Percentiles rank a stretch among this genome's conserved stretches.
phyloP scores from a whole-genome alignment of 345 rosid genomes.

The Xanthoceras sorbifolium region DNA sequence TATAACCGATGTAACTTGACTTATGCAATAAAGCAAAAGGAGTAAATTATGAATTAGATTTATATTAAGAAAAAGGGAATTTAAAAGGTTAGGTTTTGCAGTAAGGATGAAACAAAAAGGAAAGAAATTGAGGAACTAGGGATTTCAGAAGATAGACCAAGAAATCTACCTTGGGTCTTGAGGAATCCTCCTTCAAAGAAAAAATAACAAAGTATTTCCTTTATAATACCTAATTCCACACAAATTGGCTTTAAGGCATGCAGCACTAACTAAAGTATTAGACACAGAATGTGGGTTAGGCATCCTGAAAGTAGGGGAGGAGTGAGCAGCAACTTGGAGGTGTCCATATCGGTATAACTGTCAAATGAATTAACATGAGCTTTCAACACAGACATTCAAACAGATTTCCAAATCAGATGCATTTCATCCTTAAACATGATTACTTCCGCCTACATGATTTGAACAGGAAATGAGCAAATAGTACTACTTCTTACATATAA shows the following conservation, averaged over 20 bases:
- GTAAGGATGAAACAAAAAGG: no score
- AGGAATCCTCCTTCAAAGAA: background rate
- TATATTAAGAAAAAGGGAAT: no score
- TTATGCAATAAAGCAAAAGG: no score
- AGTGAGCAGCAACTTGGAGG: background rate
- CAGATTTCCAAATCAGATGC: background rate
- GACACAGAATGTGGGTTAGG: no score
- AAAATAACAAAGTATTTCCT: background rate
- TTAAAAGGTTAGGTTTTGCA: no score
- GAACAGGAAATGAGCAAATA: background rate
- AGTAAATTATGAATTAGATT: no score
- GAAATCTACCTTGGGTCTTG: background rate
- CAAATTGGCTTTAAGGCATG: no score
- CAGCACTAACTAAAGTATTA: no score
- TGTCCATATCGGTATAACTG: background rate
- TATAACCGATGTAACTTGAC: no score
- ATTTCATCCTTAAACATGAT: background rate
- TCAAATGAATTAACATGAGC: background rate
- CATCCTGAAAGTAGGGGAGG: background rate
- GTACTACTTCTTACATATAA: background rate
- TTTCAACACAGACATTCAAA: background rate
- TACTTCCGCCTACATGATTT: background rate
- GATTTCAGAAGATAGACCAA: background rate
- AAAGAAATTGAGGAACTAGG: background rate
- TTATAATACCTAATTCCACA: no score